Conservation (phyloP, 768 basidiomycete genomes). For the Auricularia auricula-judae region DNA sequence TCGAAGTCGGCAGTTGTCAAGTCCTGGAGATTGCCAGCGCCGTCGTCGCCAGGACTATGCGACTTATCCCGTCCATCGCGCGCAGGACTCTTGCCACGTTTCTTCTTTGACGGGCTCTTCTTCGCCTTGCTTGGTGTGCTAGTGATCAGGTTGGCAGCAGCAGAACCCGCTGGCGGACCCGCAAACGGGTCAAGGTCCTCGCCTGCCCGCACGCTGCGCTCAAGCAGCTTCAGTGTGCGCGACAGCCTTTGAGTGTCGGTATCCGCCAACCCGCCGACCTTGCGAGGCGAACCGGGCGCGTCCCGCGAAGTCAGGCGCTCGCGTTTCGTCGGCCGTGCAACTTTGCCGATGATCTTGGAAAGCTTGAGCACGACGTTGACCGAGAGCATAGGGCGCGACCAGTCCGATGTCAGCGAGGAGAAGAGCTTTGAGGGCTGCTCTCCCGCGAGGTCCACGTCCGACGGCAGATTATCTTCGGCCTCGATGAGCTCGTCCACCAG, state of each 20-base stretch:
- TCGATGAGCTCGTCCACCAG: constrained; percentile 80
- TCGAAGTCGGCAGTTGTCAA: constrained; percentile 41
- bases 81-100: constrained; percentile 22
- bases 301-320: constrained; percentile 36
- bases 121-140: constrained; percentile 1
- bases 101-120: constrained; percentile 27
- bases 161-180: constrained; percentile 11
- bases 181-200: constrained; percentile 69
- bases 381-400: constrained; percentile 49
- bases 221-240: constrained; percentile 64
- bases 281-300: constrained; percentile 30
- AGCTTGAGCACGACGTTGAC: constrained; percentile 53
- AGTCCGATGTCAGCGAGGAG: constrained; percentile 48
- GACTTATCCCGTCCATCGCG: constrained; percentile 28
- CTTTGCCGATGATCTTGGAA: constrained; percentile 54
- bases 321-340: constrained; percentile 60
- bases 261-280: constrained; percentile 44
- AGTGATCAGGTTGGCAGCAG: constrained; percentile 21
- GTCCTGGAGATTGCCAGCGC: constrained; percentile 12
- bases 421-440: constrained; percentile 47
- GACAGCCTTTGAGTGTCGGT: constrained; percentile 53
- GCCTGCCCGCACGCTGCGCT: constrained; percentile 64
- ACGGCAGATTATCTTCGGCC: constrained; percentile 59
- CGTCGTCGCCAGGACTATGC: constrained; percentile 27
- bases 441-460: constrained; percentile 40